Percentiles rank a stretch among this genome's conserved stretches.
phyloP scores from a whole-genome alignment of 371 early-diverging fungal species.

The Furculomyces boomerangus region DNA sequence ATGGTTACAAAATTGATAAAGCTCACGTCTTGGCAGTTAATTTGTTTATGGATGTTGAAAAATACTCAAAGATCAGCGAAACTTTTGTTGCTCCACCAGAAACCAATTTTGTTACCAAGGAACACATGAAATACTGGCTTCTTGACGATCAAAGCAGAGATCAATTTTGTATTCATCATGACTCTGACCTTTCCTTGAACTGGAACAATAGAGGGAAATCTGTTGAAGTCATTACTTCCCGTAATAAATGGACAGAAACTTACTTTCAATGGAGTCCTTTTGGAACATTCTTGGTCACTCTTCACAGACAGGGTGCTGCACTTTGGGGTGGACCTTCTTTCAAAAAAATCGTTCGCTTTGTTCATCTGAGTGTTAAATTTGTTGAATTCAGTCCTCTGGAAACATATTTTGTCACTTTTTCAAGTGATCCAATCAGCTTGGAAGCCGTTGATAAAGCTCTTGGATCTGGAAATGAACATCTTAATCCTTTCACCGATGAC shows the following conservation, averaged over 20 bases:
- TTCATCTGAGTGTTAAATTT: slow-evolving; percentile 76
- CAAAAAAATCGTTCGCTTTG: slow-evolving; percentile 76
- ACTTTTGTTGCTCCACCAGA: slow-evolving; percentile 48
- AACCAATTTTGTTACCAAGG: slow-evolving; percentile 48
- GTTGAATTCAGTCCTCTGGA: slow-evolving; percentile 91
- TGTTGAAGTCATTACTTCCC: slow-evolving; percentile 56
- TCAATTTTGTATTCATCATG: slow-evolving; percentile 77
- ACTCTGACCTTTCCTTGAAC: slow-evolving; percentile 60
- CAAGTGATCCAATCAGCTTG: slow-evolving; percentile 61
- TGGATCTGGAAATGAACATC: slow-evolving; percentile 27
- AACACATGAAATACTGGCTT: slow-evolving; percentile 82
- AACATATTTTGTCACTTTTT: slow-evolving; percentile 81
- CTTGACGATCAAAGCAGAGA: slow-evolving; percentile 72
- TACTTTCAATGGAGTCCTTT: slow-evolving; percentile 88
- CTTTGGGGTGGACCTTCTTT: slow-evolving; percentile 94
- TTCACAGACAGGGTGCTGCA: slow-evolving; percentile 85
- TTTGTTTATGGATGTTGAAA: slow-evolving; percentile 80
- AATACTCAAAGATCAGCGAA: slow-evolving; percentile 53
- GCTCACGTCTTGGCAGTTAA: slow-evolving; percentile 65
- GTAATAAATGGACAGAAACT: slow-evolving; percentile 81
- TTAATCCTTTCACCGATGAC: slow-evolving; percentile 46
- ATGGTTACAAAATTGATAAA: slow-evolving; percentile 69
- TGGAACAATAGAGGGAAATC: slow-evolving; percentile 80
- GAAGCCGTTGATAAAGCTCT: slow-evolving; percentile 27
- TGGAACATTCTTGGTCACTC: slow-evolving; percentile 82